These are phyloP conservation scores for Ophiostoma ulmi DNA, from an alignment of 2,329 filamentous ascomycete genomes.

Conservation along the genomic window DNA sequence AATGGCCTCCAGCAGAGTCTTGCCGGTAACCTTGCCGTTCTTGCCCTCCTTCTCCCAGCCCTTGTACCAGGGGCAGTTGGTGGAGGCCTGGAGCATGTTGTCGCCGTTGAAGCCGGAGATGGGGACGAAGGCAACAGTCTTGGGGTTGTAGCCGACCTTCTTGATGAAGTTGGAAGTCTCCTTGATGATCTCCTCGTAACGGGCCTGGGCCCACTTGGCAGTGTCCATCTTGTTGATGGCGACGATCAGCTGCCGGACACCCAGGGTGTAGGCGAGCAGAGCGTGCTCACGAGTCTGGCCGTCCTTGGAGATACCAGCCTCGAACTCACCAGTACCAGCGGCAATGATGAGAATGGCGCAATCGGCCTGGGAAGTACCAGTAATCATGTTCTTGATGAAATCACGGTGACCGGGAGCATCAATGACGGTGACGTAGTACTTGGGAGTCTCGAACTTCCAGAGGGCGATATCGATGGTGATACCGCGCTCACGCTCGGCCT, in stretches of 20 bases:
- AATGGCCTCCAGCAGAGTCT: slow-evolving; percentile 99
- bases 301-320: slow-evolving; percentile 99
- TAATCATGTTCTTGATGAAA: slow-evolving; percentile 99
- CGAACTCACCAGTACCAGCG: slow-evolving; percentile 99
- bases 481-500: slow-evolving; percentile 99
- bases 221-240: slow-evolving; percentile 99
- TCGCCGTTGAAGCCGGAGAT: slow-evolving; percentile 99
- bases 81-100: slow-evolving; percentile 91
- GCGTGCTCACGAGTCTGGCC: slow-evolving; percentile 99
- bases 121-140: slow-evolving; percentile 95
- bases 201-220: slow-evolving; percentile 93
- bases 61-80: slow-evolving; percentile 99
- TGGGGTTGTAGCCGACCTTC: slow-evolving; percentile 99
- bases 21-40: slow-evolving; percentile 76
- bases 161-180: slow-evolving; percentile 99
- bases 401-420: slow-evolving; percentile 99
- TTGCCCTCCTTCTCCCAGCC: slow-evolving; percentile 99
- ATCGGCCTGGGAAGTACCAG: slow-evolving; percentile 99
- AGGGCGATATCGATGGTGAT: slow-evolving; percentile 99
- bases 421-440: slow-evolving; percentile 98
- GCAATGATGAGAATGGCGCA: slow-evolving; percentile 99
- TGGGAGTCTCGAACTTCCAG: slow-evolving; percentile 99
- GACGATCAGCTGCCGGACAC: slow-evolving; percentile 99
- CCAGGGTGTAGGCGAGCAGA: slow-evolving; percentile 98
- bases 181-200: slow-evolving; percentile 99